Percentiles rank a stretch among this genome's conserved stretches.
phyloP scores from a whole-genome alignment of 139 green algal species.

The Chlorella sp. region DNA sequence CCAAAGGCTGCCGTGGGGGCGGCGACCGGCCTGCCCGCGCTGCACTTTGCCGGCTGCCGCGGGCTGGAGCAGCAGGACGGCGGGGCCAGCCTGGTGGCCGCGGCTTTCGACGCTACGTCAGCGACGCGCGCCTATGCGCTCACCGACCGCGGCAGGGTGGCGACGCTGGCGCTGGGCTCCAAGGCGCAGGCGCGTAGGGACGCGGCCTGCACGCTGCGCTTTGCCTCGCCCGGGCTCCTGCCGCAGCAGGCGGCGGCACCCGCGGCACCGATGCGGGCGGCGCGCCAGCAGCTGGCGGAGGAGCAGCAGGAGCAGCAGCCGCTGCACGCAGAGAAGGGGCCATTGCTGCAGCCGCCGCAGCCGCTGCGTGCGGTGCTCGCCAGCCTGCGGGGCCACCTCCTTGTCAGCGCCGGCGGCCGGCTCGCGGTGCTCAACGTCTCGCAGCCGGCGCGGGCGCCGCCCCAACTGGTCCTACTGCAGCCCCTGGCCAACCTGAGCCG shows the following conservation, averaged over 20 bases:
- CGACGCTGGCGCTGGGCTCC: conserved; percentile 28
- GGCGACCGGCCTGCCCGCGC: no score
- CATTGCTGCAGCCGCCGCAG: neutral
- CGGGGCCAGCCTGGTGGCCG: conserved; percentile 39
- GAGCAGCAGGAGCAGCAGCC: neutral
- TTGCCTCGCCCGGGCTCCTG: neutral
- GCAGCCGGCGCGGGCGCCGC: neutral
- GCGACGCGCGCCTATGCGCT: conserved; percentile 35
- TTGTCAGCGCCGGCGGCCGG: conserved; percentile 2
- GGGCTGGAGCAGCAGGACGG: no score
- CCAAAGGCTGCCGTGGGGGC: no score
- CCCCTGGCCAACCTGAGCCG: neutral
- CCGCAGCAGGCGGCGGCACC: neutral
- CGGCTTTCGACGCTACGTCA: conserved; percentile 40
- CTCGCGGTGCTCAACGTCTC: conserved; percentile 31
- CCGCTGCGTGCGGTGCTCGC: neutral
- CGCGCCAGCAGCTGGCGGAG: neutral
- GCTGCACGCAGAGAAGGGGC: neutral
- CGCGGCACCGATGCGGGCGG: neutral
- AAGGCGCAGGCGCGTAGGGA: neutral
- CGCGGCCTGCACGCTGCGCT: neutral
- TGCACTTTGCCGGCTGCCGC: no score
- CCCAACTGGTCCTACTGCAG: conserved; percentile 5
- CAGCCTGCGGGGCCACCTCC: conserved; percentile 13
- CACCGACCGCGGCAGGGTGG: conserved; percentile 21